Base-by-base conservation (phyloP, 225 moss, liverwort and hornwort genomes). In the Antitrichia curtipendula region DNA sequence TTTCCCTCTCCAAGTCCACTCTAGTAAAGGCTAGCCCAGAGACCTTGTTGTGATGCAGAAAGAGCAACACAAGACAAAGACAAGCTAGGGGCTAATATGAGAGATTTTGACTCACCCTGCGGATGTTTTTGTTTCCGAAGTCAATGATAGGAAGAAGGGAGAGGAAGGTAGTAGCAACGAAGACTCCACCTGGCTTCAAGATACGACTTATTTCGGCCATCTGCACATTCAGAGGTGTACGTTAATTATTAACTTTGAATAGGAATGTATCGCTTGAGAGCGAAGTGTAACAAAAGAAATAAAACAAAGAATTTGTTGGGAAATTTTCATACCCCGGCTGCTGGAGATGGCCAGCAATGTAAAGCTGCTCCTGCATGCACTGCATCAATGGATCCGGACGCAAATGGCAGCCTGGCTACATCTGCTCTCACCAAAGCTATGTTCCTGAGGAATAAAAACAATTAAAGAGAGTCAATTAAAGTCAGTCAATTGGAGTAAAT, bases 321-420 rank as follows among this genome's bases (percentile, higher is more conserved):
- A 40, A 78, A 56, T 10, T 78, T 69, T 27, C 29, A 36, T 90
- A 93, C 95, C 90, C 88, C 93, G 80, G 91, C 88, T 61, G 93
- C 90, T 78, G 93, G 93, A 81, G 95, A 95, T 8, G 89, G 84
- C 92, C 93, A 93, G 72, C 95, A 95, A 91, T 95, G 93, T 38
- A 95, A 34, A 68, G 95, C 95, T 89, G 95, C 93, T 82, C 95
- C 93, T 72, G 93, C 91, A 83, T 93, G 93, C 57, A 93, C 89
- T 68, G 93, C 95, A 86, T 92, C 95, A 61, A 95, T 81, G 29
- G 92, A 91, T 56, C 95, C 92, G 9, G 92, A 92, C 75, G 93
- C 93, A 85, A 95, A 95, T 43, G 95, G 95, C 38, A 95, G 85
- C 86, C 92, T 85, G 16, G 88, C 91, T 47, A 95, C 91, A 71